Percentiles rank a stretch among this genome's conserved stretches.
Evolutionary conservation across 2,329 filamentous ascomycete species (phyloP).

Genomic region (Dactylellina haptotyla): DNA sequence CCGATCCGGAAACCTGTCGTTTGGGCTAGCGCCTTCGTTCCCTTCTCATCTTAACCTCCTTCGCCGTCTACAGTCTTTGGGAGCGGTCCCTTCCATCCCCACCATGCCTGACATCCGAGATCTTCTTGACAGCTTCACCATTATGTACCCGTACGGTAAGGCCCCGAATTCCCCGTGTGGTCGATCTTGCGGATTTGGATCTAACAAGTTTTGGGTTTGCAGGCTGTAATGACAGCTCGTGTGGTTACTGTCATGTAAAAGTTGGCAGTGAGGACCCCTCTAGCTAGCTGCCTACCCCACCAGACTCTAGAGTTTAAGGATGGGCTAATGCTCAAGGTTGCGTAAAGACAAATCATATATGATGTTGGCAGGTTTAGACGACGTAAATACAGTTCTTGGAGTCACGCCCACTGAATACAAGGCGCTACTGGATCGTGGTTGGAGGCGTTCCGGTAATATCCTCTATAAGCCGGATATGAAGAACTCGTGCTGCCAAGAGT

Average conservation of each 20-base stretch:
- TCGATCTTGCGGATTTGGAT: background rate
- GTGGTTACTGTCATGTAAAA: slow-evolving; percentile 49
- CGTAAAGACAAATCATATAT: slow-evolving; percentile 46
- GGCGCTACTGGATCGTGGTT: slow-evolving; percentile 76
- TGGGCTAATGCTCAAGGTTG: background rate
- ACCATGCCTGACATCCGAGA: background rate
- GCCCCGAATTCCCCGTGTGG: background rate
- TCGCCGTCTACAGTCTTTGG: background rate
- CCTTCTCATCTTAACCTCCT: background rate
- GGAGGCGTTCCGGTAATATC: slow-evolving; percentile 75
- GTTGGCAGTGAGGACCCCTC: slow-evolving; percentile 34
- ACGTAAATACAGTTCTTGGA: slow-evolving; percentile 23
- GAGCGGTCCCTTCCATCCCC: background rate
- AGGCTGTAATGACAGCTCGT: slow-evolving; percentile 50
- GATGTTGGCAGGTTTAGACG: slow-evolving; percentile 47
- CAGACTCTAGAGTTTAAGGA: background rate
- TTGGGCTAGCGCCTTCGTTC: no score
- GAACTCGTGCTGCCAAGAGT: slow-evolving; percentile 90
- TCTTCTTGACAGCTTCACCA: slow-evolving; percentile 12
- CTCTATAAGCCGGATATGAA: slow-evolving; percentile 82
- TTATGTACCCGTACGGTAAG: slow-evolving; percentile 47
- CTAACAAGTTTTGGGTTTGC: background rate
- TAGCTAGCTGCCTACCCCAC: background rate
- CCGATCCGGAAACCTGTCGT: background rate
- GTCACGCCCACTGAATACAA: slow-evolving; percentile 69